A percentile compares a stretch with the other conserved stretches of the same genome.
These are phyloP conservation scores for Ascochyta rabiei DNA, from an alignment of 2,329 filamentous ascomycete genomes.

Conservation along the genomic window DNA sequence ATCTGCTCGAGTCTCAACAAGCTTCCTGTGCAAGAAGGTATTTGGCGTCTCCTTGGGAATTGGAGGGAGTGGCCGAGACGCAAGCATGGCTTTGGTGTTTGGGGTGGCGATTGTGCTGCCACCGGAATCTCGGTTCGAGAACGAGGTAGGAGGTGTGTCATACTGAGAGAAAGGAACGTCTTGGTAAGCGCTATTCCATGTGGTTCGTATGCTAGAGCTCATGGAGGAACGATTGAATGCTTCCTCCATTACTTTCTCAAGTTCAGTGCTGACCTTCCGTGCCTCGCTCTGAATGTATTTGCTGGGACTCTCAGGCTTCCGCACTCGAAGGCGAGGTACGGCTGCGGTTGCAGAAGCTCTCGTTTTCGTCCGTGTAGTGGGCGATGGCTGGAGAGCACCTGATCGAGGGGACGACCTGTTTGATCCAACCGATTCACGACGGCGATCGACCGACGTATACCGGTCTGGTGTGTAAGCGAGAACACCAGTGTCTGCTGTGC, in stretches of 20 bases:
- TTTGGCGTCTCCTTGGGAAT: conserved; percentile 56
- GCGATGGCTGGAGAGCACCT: conserved; percentile 24
- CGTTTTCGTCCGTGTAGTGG: conserved; percentile 39
- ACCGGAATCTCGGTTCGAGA: conserved; percentile 50
- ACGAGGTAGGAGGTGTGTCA: conserved; percentile 60
- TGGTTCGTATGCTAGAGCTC: conserved; percentile 58
- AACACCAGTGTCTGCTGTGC: conserved; percentile 38
- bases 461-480: conserved; percentile 41
- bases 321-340: conserved; percentile 36
- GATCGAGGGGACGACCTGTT: conserved; percentile 31
- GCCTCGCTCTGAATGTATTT: conserved; percentile 75
- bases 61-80: conserved; percentile 53
- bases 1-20: conserved; percentile 64
- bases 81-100: conserved; percentile 36
- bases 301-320: conserved; percentile 53
- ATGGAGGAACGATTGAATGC: conserved; percentile 78
- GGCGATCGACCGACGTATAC: conserved; percentile 35
- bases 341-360: conserved; percentile 31
- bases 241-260: conserved; percentile 89
- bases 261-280: conserved; percentile 79
- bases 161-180: conserved; percentile 48
- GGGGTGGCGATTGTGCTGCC: conserved; percentile 38
- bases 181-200: conserved; percentile 26
- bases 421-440: conserved; percentile 29
- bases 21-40: conserved; percentile 59